Base-by-base conservation (phyloP, 2,329 filamentous ascomycete genomes). In the Alternaria longipes region DNA sequence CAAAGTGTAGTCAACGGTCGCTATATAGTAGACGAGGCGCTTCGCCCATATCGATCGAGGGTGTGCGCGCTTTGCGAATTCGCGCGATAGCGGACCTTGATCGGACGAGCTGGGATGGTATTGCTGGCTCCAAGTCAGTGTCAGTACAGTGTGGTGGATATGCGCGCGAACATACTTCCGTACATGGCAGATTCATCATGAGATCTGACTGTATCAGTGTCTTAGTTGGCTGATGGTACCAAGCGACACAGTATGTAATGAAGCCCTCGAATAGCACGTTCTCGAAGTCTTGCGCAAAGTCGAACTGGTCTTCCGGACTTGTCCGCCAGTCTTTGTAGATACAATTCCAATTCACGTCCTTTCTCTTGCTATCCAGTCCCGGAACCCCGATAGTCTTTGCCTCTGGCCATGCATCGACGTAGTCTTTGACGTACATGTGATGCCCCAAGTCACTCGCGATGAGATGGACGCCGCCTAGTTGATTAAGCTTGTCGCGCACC, bases 231-330 rank as follows among this genome's bases (percentile, higher is more conserved):
- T 55, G 64, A 28, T 65, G 62, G 38, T 62, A 65, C 66, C 66
- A 68, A 14, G 66, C 66, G 12, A 65, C 62, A 44, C 55, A 59
- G 5, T 63, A 56, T 5, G 64, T 67, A n/a, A 68, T 65, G 34
- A 68, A 68, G 0, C 66, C 64, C 30, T 65, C 60, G 8, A 68
- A 68, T 8, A 67, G 34, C 1, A 68, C 66, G 1, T 58, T 68
- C 41, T 67, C 64, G 7, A 68, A 20, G 7, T 65, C 60, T 4
- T 57, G 52, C n/a, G 54, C 47, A 24, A 66, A 67, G 5, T 54
- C 53, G 14, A 64, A 68, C 11, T 60, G 57, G 16, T 68, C 56
- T 41, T 68, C 66, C 1, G 66, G 66, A 5, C 56, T 56, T 11
- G 12, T 59, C 5, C 38, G 50, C 61, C 44, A 64, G 40, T 61